Percentiles rank a stretch among this genome's conserved stretches.
Evolutionary conservation across 1,139 yeast genomes (phyloP).

Genomic region (Neolecta irregularis): DNA sequence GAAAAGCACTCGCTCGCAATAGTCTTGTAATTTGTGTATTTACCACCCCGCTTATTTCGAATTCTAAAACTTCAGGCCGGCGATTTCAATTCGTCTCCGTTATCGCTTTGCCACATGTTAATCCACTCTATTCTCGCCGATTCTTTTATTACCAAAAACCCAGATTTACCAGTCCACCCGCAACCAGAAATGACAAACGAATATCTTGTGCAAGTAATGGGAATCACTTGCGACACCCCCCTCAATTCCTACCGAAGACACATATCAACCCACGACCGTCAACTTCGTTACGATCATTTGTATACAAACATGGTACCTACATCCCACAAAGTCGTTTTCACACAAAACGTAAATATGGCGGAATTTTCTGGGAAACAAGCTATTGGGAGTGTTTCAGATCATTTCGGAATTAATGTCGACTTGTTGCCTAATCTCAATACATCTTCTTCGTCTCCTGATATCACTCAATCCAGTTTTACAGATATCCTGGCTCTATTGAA

Average conservation of each 20-base stretch:
- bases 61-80: constrained; percentile 38
- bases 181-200: constrained; percentile 6
- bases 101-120: constrained; percentile 57
- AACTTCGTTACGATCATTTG: constrained; percentile 67
- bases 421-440: constrained; percentile 13
- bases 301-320: constrained; percentile 43
- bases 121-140: constrained; percentile 56
- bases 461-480: constrained; percentile 7
- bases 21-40: constrained; percentile 52
- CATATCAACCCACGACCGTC: constrained; percentile 25
- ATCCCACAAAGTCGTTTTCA: constrained; percentile 54
- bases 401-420: constrained; percentile 69
- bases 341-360: constrained; percentile 44
- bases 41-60: neutral
- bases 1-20: constrained; percentile 52
- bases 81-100: constrained; percentile 80
- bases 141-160: constrained; percentile 65
- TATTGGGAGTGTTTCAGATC: constrained; percentile 71
- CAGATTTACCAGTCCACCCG: constrained; percentile 22
- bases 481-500: constrained; percentile 36
- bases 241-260: constrained; percentile 71
- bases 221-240: constrained; percentile 77
- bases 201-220: constrained; percentile 38
- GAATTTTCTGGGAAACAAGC: constrained; percentile 14
- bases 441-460: constrained; percentile 22